phyloP scores from a whole-genome alignment of 352 stramenopile species.

The Pythium vanterpoolii region DNA sequence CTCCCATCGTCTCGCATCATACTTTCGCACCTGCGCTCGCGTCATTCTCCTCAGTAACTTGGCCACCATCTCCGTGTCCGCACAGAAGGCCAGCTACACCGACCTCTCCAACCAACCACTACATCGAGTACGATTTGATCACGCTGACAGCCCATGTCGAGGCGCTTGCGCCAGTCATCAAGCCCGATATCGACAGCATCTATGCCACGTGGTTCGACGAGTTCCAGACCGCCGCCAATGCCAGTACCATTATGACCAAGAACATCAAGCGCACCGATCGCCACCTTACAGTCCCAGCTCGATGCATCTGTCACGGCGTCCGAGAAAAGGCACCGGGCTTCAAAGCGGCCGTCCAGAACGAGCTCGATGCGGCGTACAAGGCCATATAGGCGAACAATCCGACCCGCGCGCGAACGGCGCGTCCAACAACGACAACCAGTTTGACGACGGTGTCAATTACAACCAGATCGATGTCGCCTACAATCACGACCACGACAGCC shows the following conservation, averaged over 20 bases:
- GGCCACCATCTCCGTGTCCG: too few relatives aligned
- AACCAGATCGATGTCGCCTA: not conserved
- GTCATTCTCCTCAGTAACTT: not conserved
- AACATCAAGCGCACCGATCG: not conserved
- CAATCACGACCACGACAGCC: not conserved
- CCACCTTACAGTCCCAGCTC: not conserved
- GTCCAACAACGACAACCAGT: not conserved
- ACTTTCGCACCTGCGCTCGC: not conserved
- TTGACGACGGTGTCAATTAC: not conserved
- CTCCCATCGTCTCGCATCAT: too few relatives aligned
- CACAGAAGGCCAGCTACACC: not conserved
- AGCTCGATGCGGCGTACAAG: not conserved
- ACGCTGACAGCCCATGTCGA: not conserved
- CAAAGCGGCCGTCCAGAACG: not conserved
- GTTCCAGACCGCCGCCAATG: not conserved
- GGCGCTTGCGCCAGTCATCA: not conserved
- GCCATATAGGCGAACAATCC: not conserved
- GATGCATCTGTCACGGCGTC: not conserved
- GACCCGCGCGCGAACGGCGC: not conserved
- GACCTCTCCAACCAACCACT: not conserved
- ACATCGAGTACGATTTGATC: slow-evolving; percentile 1
- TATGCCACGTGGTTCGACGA: not conserved
- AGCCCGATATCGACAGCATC: not conserved
- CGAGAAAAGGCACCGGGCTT: slow-evolving; percentile 1
- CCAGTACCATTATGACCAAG: not conserved